Percentiles rank a stretch among this genome's conserved stretches.
Evolutionary conservation across 345 rosid species (phyloP).

Genomic region (Ailanthus altissimus): DNA sequence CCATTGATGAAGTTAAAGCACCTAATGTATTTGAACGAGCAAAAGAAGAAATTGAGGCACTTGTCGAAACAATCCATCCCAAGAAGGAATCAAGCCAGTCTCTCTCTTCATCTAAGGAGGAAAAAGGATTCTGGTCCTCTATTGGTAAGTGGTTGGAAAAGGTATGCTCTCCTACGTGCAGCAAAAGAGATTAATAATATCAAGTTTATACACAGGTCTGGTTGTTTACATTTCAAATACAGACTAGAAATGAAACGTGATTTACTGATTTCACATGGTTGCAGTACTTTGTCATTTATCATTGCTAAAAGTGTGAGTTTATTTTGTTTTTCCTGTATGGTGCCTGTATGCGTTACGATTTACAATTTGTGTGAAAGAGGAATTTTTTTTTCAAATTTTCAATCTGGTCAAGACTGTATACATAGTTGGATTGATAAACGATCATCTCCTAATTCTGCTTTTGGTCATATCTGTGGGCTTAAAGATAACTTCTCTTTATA

Average conservation of each 20-base stretch:
- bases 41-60: conserved; percentile 62
- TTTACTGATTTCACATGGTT: no score
- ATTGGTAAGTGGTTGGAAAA: conserved; percentile 52
- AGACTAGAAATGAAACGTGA: background rate
- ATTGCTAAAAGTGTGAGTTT: no score
- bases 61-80: conserved; percentile 43
- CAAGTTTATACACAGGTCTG: background rate
- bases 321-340: no score
- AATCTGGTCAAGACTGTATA: no score
- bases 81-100: conserved; percentile 33
- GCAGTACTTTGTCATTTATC: no score
- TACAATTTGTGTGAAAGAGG: no score
- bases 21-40: conserved; percentile 56
- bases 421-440: no score
- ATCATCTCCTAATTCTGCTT: no score
- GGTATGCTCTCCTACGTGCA: conserved; percentile 41
- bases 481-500: background rate
- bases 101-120: conserved; percentile 34
- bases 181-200: conserved; percentile 31
- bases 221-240: background rate
- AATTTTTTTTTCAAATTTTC: no score
- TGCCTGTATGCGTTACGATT: no score
- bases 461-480: background rate
- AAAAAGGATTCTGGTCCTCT: conserved; percentile 42
- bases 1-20: conserved; percentile 47